Percentiles rank a stretch among this genome's conserved stretches.
Conservation (phyloP, 768 basidiomycete genomes). For the Rossbeevera mucosa region DNA sequence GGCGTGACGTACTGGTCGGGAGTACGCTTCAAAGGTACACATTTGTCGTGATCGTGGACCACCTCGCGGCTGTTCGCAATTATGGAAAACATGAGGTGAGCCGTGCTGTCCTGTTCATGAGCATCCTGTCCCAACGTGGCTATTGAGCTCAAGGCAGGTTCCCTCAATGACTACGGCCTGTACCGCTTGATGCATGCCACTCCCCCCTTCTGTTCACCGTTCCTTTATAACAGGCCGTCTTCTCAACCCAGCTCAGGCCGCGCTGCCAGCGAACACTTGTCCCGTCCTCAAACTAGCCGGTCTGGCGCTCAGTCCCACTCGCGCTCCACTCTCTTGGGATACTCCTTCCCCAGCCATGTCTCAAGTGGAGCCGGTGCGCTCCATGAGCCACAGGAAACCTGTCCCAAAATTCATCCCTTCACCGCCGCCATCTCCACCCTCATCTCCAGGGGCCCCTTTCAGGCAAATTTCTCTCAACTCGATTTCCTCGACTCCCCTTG, state of each 20-base stretch:
- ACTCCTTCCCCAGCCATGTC: conserved; percentile 19
- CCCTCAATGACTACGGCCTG: conserved; percentile 30
- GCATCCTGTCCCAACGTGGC: conserved; percentile 33
- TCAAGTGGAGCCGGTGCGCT: conserved; percentile 26
- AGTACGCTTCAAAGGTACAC: conserved; percentile 21
- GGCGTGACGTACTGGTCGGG: conserved; percentile 23
- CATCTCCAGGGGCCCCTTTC: conserved; percentile 32
- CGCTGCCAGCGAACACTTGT: conserved; percentile 16
- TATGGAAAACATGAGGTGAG: conserved; percentile 38
- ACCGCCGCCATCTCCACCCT: conserved; percentile 42
- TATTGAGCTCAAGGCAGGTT: conserved; percentile 31
- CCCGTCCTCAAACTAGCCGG: conserved; percentile 14
- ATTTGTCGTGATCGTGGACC: conserved; percentile 33
- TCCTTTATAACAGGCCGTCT: conserved; percentile 25
- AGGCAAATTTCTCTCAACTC: conserved; percentile 30
- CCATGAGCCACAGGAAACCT: conserved; percentile 67
- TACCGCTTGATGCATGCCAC: conserved; percentile 30
- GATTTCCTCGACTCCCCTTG: conserved; percentile 18
- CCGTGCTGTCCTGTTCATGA: conserved; percentile 31
- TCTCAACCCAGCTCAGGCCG: conserved; percentile 24
- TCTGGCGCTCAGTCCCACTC: conserved; percentile 10
- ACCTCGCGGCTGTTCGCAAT: conserved; percentile 31
- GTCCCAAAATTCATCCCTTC: conserved; percentile 65
- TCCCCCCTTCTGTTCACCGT: conserved; percentile 23
- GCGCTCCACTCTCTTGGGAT: conserved; percentile 5